Evolutionary conservation across 495 filamentous ascomycete species (phyloP), one percentile per base, ranked within the genome.

Genomic region (Penicillium angulare): DNA sequence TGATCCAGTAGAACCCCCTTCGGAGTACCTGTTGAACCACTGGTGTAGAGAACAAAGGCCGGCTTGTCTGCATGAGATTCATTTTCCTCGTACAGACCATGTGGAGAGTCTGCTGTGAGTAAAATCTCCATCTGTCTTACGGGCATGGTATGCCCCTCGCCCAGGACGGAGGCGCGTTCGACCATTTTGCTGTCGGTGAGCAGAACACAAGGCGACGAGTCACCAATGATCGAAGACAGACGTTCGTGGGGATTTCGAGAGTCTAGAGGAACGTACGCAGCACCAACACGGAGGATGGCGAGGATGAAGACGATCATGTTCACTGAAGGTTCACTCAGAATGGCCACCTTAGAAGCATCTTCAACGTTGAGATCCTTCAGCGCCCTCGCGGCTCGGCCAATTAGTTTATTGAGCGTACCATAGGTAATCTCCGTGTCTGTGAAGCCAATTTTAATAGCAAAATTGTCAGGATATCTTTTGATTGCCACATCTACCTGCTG

Each of bases 271-370:
- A 49, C 35, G 44, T 81, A 82, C 1, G 70, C 51, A 1, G 55
- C 71, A 0, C 77, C 79, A 35, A 77, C 13, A 0, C 66, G 56
- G 47, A 73, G 39, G 39, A 82, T 74, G 13, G 74, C 79, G 0
- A 82, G 67, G 31, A 82, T 41, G 0, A 74, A 77, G 17, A 51
- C 67, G 8, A 76, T 52, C 70, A 68, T 77, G 33, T 79, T 67
- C 0, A 57, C 5, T 0, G 52, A 16, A 0, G 47, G 47, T 15
- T 49, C 17, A 35, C 31, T 24, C 3, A 36, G 8, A 2, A 47
- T 18, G 8, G 17, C 31, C 5, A 47, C 15, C 3, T 9, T 31
- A 12, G 18, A 23, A n/a, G 18, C 44, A 22, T 75, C 43, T 17
- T 33, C 42, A 33, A 23, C 3, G 13, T 12, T 12, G 8, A 31